phyloP scores from a whole-genome alignment of 2,329 filamentous ascomycete genomes.

The Monosporascus cannonballus region DNA sequence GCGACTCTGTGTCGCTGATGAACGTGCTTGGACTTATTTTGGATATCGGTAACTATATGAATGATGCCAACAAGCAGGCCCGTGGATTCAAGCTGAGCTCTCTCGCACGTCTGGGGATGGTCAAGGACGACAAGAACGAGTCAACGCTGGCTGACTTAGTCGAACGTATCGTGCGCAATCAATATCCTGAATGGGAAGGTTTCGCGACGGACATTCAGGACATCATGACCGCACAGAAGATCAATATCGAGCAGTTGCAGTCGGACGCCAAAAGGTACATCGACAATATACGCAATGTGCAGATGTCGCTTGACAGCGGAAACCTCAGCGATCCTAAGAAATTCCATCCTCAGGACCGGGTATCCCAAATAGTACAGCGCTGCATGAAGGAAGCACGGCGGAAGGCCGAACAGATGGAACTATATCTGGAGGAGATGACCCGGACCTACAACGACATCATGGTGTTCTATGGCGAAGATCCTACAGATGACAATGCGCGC shows the following conservation, averaged over 20 bases:
- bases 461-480: conserved; percentile 93
- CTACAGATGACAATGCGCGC: conserved; percentile 82
- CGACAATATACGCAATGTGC: conserved; percentile 88
- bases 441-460: conserved; percentile 92
- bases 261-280: conserved; percentile 87
- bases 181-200: conserved; percentile 91
- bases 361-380: conserved; percentile 83
- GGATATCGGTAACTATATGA: conserved; percentile 99
- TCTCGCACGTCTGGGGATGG: conserved; percentile 86
- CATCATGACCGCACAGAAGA: conserved; percentile 75
- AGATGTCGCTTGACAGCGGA: conserved; percentile 84
- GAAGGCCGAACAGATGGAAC: conserved; percentile 91
- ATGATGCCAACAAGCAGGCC: conserved; percentile 97
- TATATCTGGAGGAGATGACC: conserved; percentile 90
- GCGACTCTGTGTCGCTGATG: conserved; percentile 89
- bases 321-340: conserved; percentile 95
- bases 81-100: conserved; percentile 97
- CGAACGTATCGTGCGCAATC: conserved; percentile 90
- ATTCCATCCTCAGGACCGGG: conserved; percentile 95
- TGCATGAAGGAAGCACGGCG: conserved; percentile 94
- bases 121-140: conserved; percentile 99
- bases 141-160: conserved; percentile 93
- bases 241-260: conserved; percentile 90
- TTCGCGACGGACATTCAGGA: conserved; percentile 80
- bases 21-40: conserved; percentile 93